Base-by-base conservation (phyloP, 1,284 basidiomycete species). In the Singerocomus inundabilis region DNA sequence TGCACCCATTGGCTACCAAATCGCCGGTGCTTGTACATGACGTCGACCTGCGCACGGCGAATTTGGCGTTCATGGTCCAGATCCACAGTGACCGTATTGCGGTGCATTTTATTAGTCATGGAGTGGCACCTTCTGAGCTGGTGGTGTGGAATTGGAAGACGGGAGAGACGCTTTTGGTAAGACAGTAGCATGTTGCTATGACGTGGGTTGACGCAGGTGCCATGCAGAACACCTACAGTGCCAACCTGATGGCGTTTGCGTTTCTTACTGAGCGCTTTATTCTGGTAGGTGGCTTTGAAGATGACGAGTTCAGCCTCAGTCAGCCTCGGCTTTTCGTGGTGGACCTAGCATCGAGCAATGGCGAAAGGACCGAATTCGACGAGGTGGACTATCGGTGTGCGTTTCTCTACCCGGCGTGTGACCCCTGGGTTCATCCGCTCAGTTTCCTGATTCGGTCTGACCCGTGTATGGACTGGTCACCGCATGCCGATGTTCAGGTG, bases 71-170 rank as follows among this genome's bases (percentile, higher is more conserved):
- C 54, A 67, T 68, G 30, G 73, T 85, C 33, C 78, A 79, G 57
- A 64, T 81, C 5, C 77, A 74, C 25, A 71, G 70, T 12, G 72
- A 80, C 33, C 65, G 70, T 39, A 52, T 85, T 18, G 80, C 72
- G 7, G 61, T 85, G 28, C 63, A 80, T 10, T 76, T 79, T 49
- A 39, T 66, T 8, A 57, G 56, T 26, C 40, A 42, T 3, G 64
- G 62, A n/a, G 57, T 54, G 6, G 57, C 58, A 15, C 64, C 67
- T 11, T 73, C 70, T 28, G 74, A 81, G 49, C 63, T 85, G 16
- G 61, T 74, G n/a, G 66, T 84, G 15, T 85, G 81, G 81, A 73
- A 84, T 47, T 85, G 84, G 83, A 78, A 76, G 59, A 78, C 72
- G 6, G 77, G 79, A 8, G 53, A 58, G 6, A 56, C 64, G 15